Evolutionary conservation across 1,139 yeast species (phyloP).

Genomic region (Lodderomyces beijingensis): DNA sequence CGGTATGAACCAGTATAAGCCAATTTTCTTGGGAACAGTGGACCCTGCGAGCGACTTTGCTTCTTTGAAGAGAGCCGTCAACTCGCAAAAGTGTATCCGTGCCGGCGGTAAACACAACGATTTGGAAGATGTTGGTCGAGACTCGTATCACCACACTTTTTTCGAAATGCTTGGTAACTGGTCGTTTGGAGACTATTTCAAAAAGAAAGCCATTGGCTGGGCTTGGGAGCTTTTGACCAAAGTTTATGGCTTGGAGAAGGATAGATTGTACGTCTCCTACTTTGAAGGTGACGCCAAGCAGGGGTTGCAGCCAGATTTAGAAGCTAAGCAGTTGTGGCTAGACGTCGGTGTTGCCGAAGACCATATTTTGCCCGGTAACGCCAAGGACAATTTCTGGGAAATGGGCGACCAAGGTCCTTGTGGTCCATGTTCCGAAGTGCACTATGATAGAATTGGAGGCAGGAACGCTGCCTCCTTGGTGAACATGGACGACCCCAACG

Average conservation of each 20-base stretch:
- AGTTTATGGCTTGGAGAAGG: conserved; percentile 72
- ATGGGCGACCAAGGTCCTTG: conserved; percentile 99
- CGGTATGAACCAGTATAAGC: conserved; percentile 98
- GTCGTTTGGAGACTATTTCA: conserved; percentile 99
- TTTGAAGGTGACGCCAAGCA: conserved; percentile 85
- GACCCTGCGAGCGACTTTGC: conserved; percentile 91
- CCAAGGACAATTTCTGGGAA: conserved; percentile 96
- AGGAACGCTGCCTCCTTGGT: conserved; percentile 89
- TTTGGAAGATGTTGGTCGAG: conserved; percentile 96
- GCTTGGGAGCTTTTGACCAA: conserved; percentile 89
- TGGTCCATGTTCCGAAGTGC: conserved; percentile 98
- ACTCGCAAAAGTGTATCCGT: conserved; percentile 96
- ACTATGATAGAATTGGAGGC: conserved; percentile 96
- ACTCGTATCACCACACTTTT: conserved; percentile 95
- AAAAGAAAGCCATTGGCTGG: conserved; percentile 82
- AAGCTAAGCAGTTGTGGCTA: conserved; percentile 85
- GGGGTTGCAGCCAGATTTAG: conserved; percentile 91
- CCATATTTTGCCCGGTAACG: conserved; percentile 89
- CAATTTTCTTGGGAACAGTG: conserved; percentile 93
- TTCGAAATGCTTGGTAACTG: conserved; percentile 99
- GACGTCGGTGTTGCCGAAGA: conserved; percentile 85
- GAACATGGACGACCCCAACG: conserved; percentile 96
- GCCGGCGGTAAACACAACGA: conserved; percentile 99
- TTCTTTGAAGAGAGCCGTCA: conserved; percentile 79
- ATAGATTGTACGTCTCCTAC: conserved; percentile 88